Percentiles rank a stretch among this genome's conserved stretches.
These are phyloP conservation scores for Geopyxis carbonaria DNA, from an alignment of 495 filamentous ascomycete species.

Conservation along the genomic window DNA sequence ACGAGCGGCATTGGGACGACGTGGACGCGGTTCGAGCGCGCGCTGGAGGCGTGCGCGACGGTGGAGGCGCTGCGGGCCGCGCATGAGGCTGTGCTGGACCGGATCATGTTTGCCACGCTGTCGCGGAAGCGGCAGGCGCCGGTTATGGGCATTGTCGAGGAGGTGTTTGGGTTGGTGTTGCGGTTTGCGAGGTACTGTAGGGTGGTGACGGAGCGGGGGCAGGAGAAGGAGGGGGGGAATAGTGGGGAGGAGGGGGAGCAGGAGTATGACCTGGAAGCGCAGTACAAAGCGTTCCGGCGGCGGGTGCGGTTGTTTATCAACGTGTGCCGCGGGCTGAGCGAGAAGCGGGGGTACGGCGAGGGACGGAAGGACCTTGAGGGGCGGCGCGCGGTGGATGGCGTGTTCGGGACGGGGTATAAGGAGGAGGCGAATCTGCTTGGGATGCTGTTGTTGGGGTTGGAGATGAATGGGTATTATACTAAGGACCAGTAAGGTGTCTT, in stretches of 20 bases:
- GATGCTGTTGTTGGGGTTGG: slow-evolving; percentile 37
- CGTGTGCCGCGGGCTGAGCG: slow-evolving; percentile 41
- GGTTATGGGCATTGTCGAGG: slow-evolving; percentile 56
- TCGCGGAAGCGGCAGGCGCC: slow-evolving; percentile 52
- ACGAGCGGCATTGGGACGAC: slow-evolving; percentile 52
- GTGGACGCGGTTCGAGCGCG: slow-evolving; percentile 52
- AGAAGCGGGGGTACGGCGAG: slow-evolving; percentile 41
- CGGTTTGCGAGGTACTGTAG: slow-evolving; percentile 44
- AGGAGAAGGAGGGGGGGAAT: slow-evolving; percentile 29
- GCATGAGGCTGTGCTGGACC: slow-evolving; percentile 62
- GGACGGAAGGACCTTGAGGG: slow-evolving; percentile 27
- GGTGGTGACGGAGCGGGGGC: slow-evolving; percentile 17
- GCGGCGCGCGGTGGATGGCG: slow-evolving; percentile 22
- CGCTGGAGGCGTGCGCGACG: slow-evolving; percentile 44
- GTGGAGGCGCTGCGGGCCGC: slow-evolving; percentile 48
- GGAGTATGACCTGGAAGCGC: slow-evolving; percentile 31
- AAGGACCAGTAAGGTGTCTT: no score
- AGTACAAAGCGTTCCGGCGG: slow-evolving; percentile 49
- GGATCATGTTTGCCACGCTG: slow-evolving; percentile 57
- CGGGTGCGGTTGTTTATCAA: slow-evolving; percentile 52
- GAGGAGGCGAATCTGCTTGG: slow-evolving; percentile 34
- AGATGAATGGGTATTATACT: slow-evolving; percentile 44
- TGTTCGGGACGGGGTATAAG: slow-evolving; percentile 14
- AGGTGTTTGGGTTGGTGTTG: slow-evolving; percentile 56
- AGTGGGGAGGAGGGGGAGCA: slow-evolving; percentile 23